These are phyloP conservation scores for Evernia prunastri DNA, from an alignment of 495 filamentous ascomycete genomes.

Conservation along the genomic window DNA sequence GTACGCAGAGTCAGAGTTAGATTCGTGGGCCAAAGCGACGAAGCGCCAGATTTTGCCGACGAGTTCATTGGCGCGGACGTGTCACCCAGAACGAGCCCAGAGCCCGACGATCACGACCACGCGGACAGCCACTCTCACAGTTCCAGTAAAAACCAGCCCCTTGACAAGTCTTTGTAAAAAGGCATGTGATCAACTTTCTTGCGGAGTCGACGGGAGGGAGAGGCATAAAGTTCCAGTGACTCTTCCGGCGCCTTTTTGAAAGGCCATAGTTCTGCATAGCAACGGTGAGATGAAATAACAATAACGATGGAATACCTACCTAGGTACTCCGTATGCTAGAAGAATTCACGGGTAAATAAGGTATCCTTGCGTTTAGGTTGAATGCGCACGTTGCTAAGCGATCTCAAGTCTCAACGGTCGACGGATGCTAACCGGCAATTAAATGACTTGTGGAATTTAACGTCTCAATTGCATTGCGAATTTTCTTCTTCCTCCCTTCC, in stretches of 20 bases:
- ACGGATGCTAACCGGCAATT: neutral
- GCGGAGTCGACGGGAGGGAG: neutral
- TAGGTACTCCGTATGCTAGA: no score
- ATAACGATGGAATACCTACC: no score
- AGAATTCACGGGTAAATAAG: conserved; percentile 1
- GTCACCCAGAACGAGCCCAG: conserved; percentile 55
- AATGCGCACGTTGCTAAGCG: neutral
- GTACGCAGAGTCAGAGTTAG: conserved; percentile 74
- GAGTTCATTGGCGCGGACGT: conserved; percentile 71
- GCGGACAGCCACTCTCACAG: conserved; percentile 34
- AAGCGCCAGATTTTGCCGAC: conserved; percentile 52
- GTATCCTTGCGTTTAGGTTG: conserved; percentile 3
- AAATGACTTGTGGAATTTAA: neutral
- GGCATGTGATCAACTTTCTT: conserved; percentile 13
- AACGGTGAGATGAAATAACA: neutral
- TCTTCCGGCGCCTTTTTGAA: neutral
- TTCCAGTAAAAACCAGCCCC: conserved; percentile 36
- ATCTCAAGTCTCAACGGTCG: no score
- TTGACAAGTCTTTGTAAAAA: conserved; percentile 25
- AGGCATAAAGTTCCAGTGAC: neutral
- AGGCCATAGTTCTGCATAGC: neutral
- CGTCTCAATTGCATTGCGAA: neutral
- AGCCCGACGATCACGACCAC: conserved; percentile 53
- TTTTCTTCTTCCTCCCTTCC: no score
- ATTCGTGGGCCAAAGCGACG: conserved; percentile 62